Conservation (phyloP, 1,284 basidiomycete genomes). For the Trametes sp. region DNA sequence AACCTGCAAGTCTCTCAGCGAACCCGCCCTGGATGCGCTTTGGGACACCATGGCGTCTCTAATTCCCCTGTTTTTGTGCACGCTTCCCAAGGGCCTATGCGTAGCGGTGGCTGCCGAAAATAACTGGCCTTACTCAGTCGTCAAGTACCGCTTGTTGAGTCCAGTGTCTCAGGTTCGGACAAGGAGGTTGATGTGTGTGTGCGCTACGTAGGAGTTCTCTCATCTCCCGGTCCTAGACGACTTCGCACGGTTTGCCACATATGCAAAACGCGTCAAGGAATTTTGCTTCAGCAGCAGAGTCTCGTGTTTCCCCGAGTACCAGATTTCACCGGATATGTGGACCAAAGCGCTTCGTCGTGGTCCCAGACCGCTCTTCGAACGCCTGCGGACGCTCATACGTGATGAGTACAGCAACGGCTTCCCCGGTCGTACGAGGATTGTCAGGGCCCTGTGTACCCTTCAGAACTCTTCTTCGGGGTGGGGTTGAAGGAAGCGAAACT, state of each 20-base stretch:
- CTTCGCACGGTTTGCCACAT: not conserved
- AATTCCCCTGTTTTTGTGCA: not conserved
- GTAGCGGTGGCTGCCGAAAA: not conserved
- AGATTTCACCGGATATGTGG: not conserved
- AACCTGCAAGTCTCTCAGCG: not conserved
- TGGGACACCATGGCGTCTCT: not conserved
- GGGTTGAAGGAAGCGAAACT: too few species aligned
- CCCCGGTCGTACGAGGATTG: too few species aligned
- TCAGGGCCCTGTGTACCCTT: too few species aligned
- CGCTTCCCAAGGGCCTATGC: not conserved
- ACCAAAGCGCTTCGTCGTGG: not conserved
- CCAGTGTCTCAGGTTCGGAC: not conserved
- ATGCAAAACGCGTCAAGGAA: not conserved
- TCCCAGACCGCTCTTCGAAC: too few species aligned
- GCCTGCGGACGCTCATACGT: too few species aligned
- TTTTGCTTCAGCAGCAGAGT: not conserved
- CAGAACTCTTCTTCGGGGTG: too few species aligned
- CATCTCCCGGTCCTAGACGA: not conserved
- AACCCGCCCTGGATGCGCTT: not conserved
- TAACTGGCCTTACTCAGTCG: too few species aligned
- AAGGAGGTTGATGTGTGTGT: not conserved
- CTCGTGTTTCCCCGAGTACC: not conserved
- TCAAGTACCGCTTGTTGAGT: too few species aligned
- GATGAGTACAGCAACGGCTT: too few species aligned
- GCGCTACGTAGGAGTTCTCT: not conserved